Conservation (phyloP, 163 green algal genomes). For the Smithsoniella earleae region DNA sequence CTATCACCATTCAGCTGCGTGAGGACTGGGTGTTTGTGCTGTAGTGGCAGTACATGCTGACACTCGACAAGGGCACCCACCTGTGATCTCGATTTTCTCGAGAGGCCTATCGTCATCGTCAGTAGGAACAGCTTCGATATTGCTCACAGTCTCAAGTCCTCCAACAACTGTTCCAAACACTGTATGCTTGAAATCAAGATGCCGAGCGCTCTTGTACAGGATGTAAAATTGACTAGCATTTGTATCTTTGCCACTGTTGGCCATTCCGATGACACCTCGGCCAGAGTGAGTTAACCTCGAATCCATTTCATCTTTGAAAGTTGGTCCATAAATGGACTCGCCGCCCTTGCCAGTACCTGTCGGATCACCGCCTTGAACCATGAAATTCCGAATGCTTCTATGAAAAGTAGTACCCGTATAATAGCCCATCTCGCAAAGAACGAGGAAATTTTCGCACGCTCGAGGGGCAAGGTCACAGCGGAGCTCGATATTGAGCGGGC, state of each 20-base stretch:
- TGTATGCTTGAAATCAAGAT: constrained; percentile 93
- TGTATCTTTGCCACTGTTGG: constrained; percentile 70
- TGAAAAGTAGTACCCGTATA: constrained; percentile 85
- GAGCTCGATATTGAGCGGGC: constrained; percentile 88
- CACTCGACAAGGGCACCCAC: constrained; percentile 34
- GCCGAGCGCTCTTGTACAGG: constrained; percentile 78
- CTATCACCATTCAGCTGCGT: not conserved
- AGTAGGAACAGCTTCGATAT: constrained; percentile 72
- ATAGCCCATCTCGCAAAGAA: constrained; percentile 77
- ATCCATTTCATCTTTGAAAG: constrained; percentile 89
- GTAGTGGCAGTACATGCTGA: no score
- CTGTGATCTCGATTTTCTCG: constrained; percentile 62
- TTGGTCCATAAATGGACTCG: constrained; percentile 72
- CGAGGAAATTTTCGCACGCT: constrained; percentile 96
- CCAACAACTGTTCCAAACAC: constrained; percentile 73
- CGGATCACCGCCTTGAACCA: constrained; percentile 87
- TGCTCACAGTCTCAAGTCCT: constrained; percentile 69
- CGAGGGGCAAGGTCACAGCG: constrained; percentile 70
- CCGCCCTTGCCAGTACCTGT: constrained; percentile 80
- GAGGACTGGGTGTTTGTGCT: no score
- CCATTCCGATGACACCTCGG: constrained; percentile 89
- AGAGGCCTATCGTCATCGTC: constrained; percentile 74
- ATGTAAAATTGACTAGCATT: constrained; percentile 92
- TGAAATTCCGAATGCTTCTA: constrained; percentile 84
- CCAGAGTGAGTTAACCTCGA: constrained; percentile 67